Percentiles rank a stretch among this genome's conserved stretches.
Conservation (phyloP, 805 yeast species). For the Clavispora carvajalis region DNA sequence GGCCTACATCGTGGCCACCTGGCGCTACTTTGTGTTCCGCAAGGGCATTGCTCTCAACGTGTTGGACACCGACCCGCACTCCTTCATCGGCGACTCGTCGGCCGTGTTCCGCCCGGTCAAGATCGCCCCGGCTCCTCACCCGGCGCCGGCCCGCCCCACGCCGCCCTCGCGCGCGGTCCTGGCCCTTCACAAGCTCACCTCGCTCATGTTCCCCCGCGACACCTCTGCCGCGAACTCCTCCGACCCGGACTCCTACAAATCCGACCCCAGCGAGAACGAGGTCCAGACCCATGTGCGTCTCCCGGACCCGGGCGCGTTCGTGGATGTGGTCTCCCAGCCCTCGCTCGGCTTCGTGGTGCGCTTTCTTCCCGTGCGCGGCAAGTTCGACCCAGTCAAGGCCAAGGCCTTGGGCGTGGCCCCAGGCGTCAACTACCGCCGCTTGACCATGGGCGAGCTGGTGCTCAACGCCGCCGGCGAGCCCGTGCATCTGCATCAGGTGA, state of each 20-base stretch:
- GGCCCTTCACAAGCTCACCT: constrained; percentile 31
- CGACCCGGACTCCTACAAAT: constrained; percentile 33
- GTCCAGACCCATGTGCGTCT: constrained; percentile 34
- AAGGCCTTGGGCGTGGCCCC: constrained; percentile 61
- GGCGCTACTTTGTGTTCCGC: constrained; percentile 85
- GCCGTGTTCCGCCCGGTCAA: constrained; percentile 36
- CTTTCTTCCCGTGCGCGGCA: constrained; percentile 68
- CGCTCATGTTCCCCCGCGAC: constrained; percentile 55
- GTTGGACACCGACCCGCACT: constrained; percentile 24
- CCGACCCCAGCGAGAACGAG: constrained; percentile 34
- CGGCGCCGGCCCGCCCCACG: not conserved
- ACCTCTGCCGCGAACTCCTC: constrained; percentile 34
- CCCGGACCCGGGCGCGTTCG: constrained; percentile 18
- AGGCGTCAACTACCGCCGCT: constrained; percentile 51
- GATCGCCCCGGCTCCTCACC: constrained; percentile 11
- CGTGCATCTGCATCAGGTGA: constrained; percentile 65
- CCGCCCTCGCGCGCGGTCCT: not conserved
- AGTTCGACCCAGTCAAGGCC: constrained; percentile 65
- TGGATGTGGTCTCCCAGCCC: constrained; percentile 29
- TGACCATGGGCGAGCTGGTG: constrained; percentile 59
- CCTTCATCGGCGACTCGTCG: constrained; percentile 30
- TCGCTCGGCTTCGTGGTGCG: constrained; percentile 67
- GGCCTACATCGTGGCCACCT: constrained; percentile 59
- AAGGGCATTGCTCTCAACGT: constrained; percentile 54
- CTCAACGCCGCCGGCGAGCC: constrained; percentile 52